Evolutionary conservation across 2,329 filamentous ascomycete genomes (phyloP), one percentile per base, ranked within the genome.

Genomic region (Colletotrichum trifolii): DNA sequence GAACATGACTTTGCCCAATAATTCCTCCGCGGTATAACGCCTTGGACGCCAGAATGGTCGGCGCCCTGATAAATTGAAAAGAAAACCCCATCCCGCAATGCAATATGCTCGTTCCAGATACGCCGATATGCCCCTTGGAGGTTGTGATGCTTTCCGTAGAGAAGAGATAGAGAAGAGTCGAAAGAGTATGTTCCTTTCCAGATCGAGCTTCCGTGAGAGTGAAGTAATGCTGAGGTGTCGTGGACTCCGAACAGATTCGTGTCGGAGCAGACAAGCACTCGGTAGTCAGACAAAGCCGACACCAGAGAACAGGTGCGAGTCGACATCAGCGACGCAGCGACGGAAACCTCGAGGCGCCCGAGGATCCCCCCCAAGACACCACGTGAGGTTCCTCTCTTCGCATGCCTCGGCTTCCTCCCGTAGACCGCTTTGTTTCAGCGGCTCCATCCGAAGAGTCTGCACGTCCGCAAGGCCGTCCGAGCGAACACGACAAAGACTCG

Each of bases 401-500:
- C 60, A 10, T 53, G 40, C 47, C 48, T 60, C 55, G 54, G 40
- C 25, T 4, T 48, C 40, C 47, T 48, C 48, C 43, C 54, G 55
- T 17, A 48, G 47, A 9, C 60, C 60, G 55, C 55, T 36, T 38
- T 60, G 54, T 64, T 62, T 65, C 62, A 62, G 62, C 52, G 58
- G 39, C 35, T 36, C 25, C 58, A 40, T 56, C 52, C 58, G 52
- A 65, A 52, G n/a, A 6, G 36, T 48, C 12, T 25, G 40, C 35
- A 8, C 33, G 46, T 56, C 34, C 45, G 58, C 57, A 17, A n/a
- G 25, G 10, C 34, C 55, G 46, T 47, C 40, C 39, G 15, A 48
- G 50, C 52, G 12, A 58, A 54, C 13, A 40, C 33, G n/a, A 42
- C 63, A 9, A 55, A 60, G 43, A 39, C 35, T 64, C 25, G 33